Percentiles rank a stretch among this genome's conserved stretches.
Conservation (phyloP, 441 rosid genomes). For the Erodium moschatum region DNA sequence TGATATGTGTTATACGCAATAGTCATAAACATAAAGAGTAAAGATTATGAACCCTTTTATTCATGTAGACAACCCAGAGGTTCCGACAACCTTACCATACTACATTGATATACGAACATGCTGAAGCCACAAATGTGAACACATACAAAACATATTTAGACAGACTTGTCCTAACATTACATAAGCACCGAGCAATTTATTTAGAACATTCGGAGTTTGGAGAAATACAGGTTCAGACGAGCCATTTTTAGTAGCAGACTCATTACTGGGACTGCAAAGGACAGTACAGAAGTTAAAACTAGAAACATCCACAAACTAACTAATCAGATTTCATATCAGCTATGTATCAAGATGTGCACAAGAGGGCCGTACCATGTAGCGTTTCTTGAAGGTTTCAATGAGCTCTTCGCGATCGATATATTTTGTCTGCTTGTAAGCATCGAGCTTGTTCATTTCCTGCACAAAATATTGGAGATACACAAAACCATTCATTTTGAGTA, state of each 20-base stretch:
- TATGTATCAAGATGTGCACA: too few relatives aligned
- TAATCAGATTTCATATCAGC: background rate
- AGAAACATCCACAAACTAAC: background rate
- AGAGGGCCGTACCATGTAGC: slow-evolving; percentile 33
- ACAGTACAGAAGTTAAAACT: background rate
- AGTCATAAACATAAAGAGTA: too few relatives aligned
- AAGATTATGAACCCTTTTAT: too few relatives aligned
- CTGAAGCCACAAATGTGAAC: background rate
- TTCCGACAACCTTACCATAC: background rate
- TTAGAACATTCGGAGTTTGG: background rate
- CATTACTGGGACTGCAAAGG: background rate
- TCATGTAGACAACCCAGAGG: too few relatives aligned
- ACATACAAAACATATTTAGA: background rate
- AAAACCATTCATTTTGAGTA: background rate
- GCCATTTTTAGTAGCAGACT: background rate
- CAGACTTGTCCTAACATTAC: background rate
- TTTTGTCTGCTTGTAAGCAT: slow-evolving; percentile 62
- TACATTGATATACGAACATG: background rate
- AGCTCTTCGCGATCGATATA: slow-evolving; percentile 34
- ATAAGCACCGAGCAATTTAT: background rate
- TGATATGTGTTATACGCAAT: too few relatives aligned
- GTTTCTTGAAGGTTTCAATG: slow-evolving; percentile 34
- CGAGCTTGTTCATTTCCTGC: slow-evolving; percentile 69
- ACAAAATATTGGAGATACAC: background rate
- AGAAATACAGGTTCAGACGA: background rate